Evolutionary conservation across 345 rosid genomes (phyloP).

Genomic region (Sisymbrium irio): DNA sequence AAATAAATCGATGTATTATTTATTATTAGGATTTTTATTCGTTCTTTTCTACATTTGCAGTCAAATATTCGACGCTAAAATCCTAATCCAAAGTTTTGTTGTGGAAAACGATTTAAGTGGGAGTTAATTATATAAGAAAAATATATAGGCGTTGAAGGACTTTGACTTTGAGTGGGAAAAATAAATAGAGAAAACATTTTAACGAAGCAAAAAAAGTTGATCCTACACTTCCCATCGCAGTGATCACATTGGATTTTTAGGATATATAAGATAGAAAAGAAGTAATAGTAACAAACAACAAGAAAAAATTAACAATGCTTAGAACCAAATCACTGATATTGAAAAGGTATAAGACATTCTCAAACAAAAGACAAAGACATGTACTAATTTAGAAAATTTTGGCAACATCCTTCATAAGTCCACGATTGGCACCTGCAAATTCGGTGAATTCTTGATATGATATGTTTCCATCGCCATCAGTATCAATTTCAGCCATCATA

Average conservation of each 20-base stretch:
- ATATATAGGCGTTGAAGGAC: constrained; percentile 30
- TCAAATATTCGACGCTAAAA: too few relatives aligned
- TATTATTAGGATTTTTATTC: too few relatives aligned
- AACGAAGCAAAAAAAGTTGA: background rate
- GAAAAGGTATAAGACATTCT: background rate
- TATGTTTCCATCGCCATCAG: constrained; percentile 78
- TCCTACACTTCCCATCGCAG: background rate
- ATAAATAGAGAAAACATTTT: background rate
- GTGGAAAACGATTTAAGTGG: too few relatives aligned
- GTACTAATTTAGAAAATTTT: constrained; percentile 48
- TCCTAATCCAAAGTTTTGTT: too few relatives aligned
- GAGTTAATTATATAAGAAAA: too few relatives aligned
- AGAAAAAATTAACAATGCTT: background rate
- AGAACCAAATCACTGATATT: background rate
- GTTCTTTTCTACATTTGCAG: too few relatives aligned
- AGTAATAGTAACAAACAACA: background rate
- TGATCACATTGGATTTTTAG: background rate
- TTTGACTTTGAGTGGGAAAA: constrained; percentile 39
- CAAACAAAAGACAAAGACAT: background rate
- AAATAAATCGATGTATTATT: too few relatives aligned
- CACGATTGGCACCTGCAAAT: constrained; percentile 68
- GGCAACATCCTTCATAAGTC: constrained; percentile 81
- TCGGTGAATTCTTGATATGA: constrained; percentile 61
- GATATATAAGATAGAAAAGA: background rate
- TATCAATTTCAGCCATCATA: constrained; percentile 92